A percentile compares a stretch with the other conserved stretches of the same genome.
Conservation (phyloP, 805 yeast genomes). For the Lipomyces chichibuensis region DNA sequence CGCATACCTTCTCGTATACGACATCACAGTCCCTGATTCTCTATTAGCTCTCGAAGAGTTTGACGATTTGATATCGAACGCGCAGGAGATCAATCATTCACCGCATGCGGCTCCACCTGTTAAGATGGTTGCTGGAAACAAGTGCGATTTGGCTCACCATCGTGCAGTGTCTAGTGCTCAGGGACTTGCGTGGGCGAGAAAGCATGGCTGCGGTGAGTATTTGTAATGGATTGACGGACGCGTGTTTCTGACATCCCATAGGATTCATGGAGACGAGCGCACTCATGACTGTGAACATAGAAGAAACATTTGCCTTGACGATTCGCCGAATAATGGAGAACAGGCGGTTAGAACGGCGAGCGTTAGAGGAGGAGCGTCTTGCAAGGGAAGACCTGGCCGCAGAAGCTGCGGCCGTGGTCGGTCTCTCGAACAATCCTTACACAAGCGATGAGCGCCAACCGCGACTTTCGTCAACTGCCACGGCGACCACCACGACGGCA, state of each 20-base stretch:
- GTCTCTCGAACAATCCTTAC: conserved; percentile 3
- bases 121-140: conserved; percentile 69
- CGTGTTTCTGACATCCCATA: conserved; percentile 40
- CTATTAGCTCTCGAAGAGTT: conserved; percentile 43
- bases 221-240: neutral
- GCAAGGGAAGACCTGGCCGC: conserved; percentile 18
- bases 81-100: conserved; percentile 61
- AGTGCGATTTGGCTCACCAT: conserved; percentile 60
- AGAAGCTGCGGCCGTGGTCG: conserved; percentile 18
- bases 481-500: conserved; percentile 1
- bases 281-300: conserved; percentile 81
- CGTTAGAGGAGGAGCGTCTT: conserved; percentile 17
- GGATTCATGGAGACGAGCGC: conserved; percentile 90
- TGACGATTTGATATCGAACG: conserved; percentile 56
- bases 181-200: conserved; percentile 59
- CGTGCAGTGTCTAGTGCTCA: conserved; percentile 61
- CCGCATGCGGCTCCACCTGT: conserved; percentile 57
- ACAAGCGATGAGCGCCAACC: neutral
- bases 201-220: conserved; percentile 47
- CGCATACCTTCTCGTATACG: conserved; percentile 44
- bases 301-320: conserved; percentile 68
- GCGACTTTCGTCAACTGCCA: neutral
- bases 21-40: conserved; percentile 41
- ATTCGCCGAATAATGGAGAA: conserved; percentile 49
- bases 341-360: conserved; percentile 11